Percentiles rank a stretch among this genome's conserved stretches.
phyloP scores from a whole-genome alignment of 2,329 filamentous ascomycete species.

The Aspergillus ochraceus region DNA sequence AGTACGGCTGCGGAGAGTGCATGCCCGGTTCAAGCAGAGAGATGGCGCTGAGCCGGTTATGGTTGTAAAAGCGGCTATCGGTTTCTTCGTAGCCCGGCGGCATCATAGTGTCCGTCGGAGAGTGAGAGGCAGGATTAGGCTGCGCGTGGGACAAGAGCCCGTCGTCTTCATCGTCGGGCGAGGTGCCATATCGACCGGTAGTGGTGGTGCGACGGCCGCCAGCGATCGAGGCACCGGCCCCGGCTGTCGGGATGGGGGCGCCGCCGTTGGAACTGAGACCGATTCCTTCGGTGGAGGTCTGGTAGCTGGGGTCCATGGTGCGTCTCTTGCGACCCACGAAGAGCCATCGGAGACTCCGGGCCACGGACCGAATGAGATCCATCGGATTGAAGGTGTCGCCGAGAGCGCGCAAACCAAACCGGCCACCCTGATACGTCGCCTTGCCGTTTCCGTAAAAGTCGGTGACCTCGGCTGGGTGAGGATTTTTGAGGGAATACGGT shows the following conservation, averaged over 20 bases:
- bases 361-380: slow-evolving; percentile 79
- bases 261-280: slow-evolving; percentile 29
- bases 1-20: slow-evolving; percentile 16
- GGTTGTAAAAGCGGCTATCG: slow-evolving; percentile 13
- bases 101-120: slow-evolving; percentile 10
- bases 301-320: slow-evolving; percentile 42
- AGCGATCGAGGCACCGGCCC: slow-evolving; percentile 20
- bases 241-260: slow-evolving; percentile 18
- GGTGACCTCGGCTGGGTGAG: slow-evolving; percentile 49
- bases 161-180: slow-evolving; percentile 37
- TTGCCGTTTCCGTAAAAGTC: slow-evolving; percentile 44
- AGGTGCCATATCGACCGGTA: slow-evolving; percentile 22
- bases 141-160: slow-evolving; percentile 42
- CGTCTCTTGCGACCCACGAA: slow-evolving; percentile 66
- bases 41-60: slow-evolving; percentile 8
- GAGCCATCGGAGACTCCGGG: slow-evolving; percentile 76
- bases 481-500: slow-evolving; percentile 59
- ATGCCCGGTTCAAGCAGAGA: slow-evolving; percentile 16
- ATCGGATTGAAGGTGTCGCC: slow-evolving; percentile 74
- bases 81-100: slow-evolving; percentile 21
- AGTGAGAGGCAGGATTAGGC: slow-evolving; percentile 31
- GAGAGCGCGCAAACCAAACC: slow-evolving; percentile 64
- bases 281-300: slow-evolving; percentile 27
- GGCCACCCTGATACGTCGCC: slow-evolving; percentile 63
- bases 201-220: slow-evolving; percentile 14